Evolutionary conservation across 2,329 filamentous ascomycete genomes (phyloP).

Genomic region (Botrytis fabae): DNA sequence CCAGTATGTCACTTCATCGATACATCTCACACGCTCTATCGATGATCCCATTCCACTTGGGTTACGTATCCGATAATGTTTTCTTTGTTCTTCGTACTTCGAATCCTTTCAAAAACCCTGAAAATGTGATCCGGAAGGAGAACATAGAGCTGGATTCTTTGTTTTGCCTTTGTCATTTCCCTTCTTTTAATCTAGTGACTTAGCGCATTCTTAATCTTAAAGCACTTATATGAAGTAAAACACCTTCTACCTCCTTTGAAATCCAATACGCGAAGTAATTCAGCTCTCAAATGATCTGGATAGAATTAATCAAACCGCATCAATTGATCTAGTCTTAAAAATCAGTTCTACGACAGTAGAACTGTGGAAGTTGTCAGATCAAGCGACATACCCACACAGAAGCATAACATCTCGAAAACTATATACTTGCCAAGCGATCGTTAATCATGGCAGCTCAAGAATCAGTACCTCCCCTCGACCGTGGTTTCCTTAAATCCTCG

Average conservation of each 20-base stretch:
- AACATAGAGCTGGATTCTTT: background rate
- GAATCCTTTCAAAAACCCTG: background rate
- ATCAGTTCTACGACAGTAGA: no score
- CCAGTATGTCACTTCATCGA: background rate
- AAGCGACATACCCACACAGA: background rate
- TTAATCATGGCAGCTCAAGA: background rate
- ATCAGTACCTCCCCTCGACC: background rate
- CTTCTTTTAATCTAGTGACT: background rate
- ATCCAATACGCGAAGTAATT: background rate
- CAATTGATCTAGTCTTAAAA: background rate
- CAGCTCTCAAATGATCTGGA: background rate
- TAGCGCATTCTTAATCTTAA: background rate
- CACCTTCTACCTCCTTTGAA: background rate
- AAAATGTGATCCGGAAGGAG: background rate
- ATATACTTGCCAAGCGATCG: background rate
- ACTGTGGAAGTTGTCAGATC: background rate
- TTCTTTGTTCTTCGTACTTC: background rate
- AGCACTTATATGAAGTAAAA: background rate
- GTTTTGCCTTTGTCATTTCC: background rate
- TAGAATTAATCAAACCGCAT: background rate
- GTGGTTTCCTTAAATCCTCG: background rate
- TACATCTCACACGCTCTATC: background rate
- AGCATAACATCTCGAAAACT: background rate
- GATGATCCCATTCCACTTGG: background rate
- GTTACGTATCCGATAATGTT: background rate